Evolutionary conservation across 73 alveolate species (phyloP), one percentile per base, ranked within the genome.

Genomic region (Paraurostyla sp.): DNA sequence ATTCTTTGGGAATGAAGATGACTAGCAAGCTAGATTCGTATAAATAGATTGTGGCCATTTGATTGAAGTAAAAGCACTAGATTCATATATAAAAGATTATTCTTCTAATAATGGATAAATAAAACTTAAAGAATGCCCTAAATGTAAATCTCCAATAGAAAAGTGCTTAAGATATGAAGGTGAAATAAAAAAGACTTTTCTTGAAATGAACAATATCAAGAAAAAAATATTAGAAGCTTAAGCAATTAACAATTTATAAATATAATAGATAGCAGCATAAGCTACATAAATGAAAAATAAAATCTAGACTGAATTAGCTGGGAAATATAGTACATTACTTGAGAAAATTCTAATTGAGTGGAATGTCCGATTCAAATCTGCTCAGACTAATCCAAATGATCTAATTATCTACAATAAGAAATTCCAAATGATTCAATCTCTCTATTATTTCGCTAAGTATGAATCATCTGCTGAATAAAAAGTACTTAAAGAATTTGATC

Each of bases 1-100:
- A 15, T 90, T 92, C 82, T 92, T 95, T 80, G 98, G 98, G 25
- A 49, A 46, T 65, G 98, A 95, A 60, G 93, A 93, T 0, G 95
- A 89, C 13, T 92, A 84, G n/a, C 93, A 89, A 50, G 94, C 97
- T 22, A 63, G 69, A 22, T 95, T 95, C 75, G 92, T 91, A 80
- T 35, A 32, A 36, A 89, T 95, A 18, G 91, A 81, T 76, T 95
- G 98, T 43, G 90, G 83, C 0, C 98, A 95, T 83, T 48, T 80
- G 33, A 35, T 95, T 40, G 98, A 93, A 86, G 83, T 76, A 41
- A 59, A 88, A 49, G 94, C 60, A 33, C 42, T 95, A 87, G 98
- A 95, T 87, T 32, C 25, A 15, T 93, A 76, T 62, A 59, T 95
- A 40, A 45, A 73, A 23, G 30, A 41, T 43, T 9, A 22, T 16